Evolutionary conservation across 2,329 filamentous ascomycete species (phyloP).

Genomic region (Trichoderma gracile): DNA sequence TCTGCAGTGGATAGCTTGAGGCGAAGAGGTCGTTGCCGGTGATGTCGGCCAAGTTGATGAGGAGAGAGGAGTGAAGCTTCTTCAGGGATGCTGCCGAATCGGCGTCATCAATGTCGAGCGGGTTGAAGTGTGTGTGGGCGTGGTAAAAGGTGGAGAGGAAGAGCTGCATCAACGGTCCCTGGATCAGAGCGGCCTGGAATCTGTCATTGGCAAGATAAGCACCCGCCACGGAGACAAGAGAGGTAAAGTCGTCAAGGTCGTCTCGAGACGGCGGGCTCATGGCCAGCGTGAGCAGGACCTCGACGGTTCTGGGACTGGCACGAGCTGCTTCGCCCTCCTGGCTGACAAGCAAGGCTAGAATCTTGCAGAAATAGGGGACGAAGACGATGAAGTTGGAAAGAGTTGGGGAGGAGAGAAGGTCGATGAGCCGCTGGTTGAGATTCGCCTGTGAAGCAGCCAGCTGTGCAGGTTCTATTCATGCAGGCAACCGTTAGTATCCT

Average conservation of each 20-base stretch:
- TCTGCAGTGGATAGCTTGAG: slow-evolving; percentile 44
- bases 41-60: slow-evolving; percentile 54
- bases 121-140: slow-evolving; percentile 47
- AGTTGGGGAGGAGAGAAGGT: slow-evolving; percentile 50
- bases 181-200: slow-evolving; percentile 53
- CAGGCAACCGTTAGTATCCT: slow-evolving; percentile 48
- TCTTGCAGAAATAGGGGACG: slow-evolving; percentile 57
- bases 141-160: slow-evolving; percentile 53
- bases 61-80: slow-evolving; percentile 52
- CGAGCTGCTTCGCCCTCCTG: slow-evolving; percentile 52
- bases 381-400: slow-evolving; percentile 46
- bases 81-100: slow-evolving; percentile 48
- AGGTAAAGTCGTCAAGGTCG: slow-evolving; percentile 57
- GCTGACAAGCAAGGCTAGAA: slow-evolving; percentile 54
- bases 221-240: slow-evolving; percentile 53
- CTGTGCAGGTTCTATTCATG: slow-evolving; percentile 62
- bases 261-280: slow-evolving; percentile 41
- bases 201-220: slow-evolving; percentile 57
- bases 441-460: slow-evolving; percentile 53
- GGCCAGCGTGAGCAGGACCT: slow-evolving; percentile 53
- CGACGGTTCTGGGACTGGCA: slow-evolving; percentile 50
- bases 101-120: slow-evolving; percentile 47
- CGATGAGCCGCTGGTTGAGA: slow-evolving; percentile 52
- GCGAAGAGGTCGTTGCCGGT: slow-evolving; percentile 53
- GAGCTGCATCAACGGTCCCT: slow-evolving; percentile 40